Evolutionary conservation across 306 rosid species (phyloP), one percentile per base, ranked within the genome.

Genomic region (Senna tora): DNA sequence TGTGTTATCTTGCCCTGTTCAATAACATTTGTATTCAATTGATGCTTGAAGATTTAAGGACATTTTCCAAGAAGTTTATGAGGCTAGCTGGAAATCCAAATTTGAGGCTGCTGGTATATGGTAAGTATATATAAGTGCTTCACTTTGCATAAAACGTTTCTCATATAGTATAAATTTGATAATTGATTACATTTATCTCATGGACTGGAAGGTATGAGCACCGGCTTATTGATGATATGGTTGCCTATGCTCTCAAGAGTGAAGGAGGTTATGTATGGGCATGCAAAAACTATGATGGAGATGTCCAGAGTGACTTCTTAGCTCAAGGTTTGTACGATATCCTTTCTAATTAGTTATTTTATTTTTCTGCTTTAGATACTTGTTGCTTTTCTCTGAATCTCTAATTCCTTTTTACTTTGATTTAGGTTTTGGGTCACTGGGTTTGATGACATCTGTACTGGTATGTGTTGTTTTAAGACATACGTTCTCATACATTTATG

Each of bases 251-350:
- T 8, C 75, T 94, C 70, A 94, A 94, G 89, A 91, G 99, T 49
- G 99, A 94, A 33, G 99, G 99, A 83, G 99, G 96, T 56, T 94
- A 94, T 85, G 99, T 94, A 64, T 94, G 99, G 98, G 98, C 98
- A 60, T 94, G 98, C 96, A 94, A 94, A 85, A 94, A 94, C 81
- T 94, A 94, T 77, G 97, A 94, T 84, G 98, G 98, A 75, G 98
- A 94, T 76, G 97, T 94, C 45, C 99, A 94, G 82, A 94, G 99
- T 76, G 99, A 94, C 77, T 84, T 94, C 89, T 86, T 94, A 71
- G 99, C 99, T 52, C 99, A 94, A 94, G 99, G 99, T 94, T 70
- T 63, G 86, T 83, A 15, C 42, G 43, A 34, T 49, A 14, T 62
- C 58, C 57, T 55, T 76, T 59, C 49, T 72, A 51, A 41, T 22